A percentile compares a stretch with the other conserved stretches of the same genome.
These are phyloP conservation scores for Fusarium chuoi DNA, from an alignment of 2,329 filamentous ascomycete species.

Conservation along the genomic window DNA sequence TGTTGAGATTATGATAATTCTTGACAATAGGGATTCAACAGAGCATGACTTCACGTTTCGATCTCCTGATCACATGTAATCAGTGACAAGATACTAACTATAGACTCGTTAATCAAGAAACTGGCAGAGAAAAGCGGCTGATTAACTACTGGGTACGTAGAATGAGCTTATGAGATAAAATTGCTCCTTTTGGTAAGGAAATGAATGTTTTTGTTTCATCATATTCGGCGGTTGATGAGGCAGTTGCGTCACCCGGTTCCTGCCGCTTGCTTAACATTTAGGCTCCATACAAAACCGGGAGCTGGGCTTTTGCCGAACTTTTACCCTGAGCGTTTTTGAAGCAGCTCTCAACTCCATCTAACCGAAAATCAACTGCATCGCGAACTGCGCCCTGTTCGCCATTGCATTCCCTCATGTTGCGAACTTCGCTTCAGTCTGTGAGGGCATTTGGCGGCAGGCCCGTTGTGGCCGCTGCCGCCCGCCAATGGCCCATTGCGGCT, in stretches of 20 bases:
- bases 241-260: constrained; percentile 51
- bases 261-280: constrained; percentile 45
- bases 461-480: constrained; percentile 61
- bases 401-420: constrained; percentile 72
- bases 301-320: constrained; percentile 57
- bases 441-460: constrained; percentile 67
- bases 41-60: background rate
- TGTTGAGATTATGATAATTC: background rate
- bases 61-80: background rate
- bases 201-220: background rate
- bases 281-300: constrained; percentile 39
- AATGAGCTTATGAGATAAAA: background rate
- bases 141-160: background rate
- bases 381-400: constrained; percentile 51
- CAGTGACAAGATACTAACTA: background rate
- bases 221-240: constrained; percentile 2
- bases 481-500: constrained; percentile 65
- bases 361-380: constrained; percentile 46
- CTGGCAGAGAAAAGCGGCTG: background rate
- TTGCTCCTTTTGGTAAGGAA: background rate
- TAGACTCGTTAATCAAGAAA: background rate
- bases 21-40: background rate
- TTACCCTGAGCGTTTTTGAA: constrained; percentile 57
- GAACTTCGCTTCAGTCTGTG: constrained; percentile 73
- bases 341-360: constrained; percentile 47